Base-by-base conservation (phyloP, 2,329 filamentous ascomycete species). In the Fusarium sublunatum region DNA sequence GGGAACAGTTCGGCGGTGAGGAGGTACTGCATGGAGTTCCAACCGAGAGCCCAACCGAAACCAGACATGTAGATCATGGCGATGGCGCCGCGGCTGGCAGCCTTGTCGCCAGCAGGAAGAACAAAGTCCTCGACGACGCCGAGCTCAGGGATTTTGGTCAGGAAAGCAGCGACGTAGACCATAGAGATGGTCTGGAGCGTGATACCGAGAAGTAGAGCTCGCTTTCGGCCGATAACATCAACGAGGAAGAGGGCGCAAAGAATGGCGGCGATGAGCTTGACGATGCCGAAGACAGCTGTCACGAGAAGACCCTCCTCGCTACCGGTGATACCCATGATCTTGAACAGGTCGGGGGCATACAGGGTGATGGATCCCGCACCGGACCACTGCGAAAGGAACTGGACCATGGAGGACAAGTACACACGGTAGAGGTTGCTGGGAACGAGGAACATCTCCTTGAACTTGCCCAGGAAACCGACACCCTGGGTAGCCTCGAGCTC, bases 1-100 rank as follows among this genome's bases (percentile, higher is more conserved):
- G 91, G 90, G 78, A 91, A 93, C 59, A 93, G 82, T 72, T 93
- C 91, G 2, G 89, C 88, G 12, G 90, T 92, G 53, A 93, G 83
- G 5, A 93, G 82, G 72, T 93, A 93, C 76, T 92, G 90, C 81
- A 91, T 90, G 1, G 82, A 86, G 77, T 92, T 92, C 89, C 87
- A 93, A 32, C 85, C 88, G 3, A 90, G 77, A 3, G 88, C 88
- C 88, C 88, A 91, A 2, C 88, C 89, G 53, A 86, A 82, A 2
- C 88, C 89, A 0, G 84, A 88, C 19, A 91, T 48, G 73, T 89
- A 92, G 65, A 92, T 91, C 86, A 91, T 89, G 43, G 86, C 88
- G 56, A 91, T 86, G 11, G 90, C 91, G 4, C 85, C 88, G 24
- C 83, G 86, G 49, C 88, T 89, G 5, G 87, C 84, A 1, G 78